Base-by-base conservation (phyloP, 805 yeast species). In the Candida fluviatilis region DNA sequence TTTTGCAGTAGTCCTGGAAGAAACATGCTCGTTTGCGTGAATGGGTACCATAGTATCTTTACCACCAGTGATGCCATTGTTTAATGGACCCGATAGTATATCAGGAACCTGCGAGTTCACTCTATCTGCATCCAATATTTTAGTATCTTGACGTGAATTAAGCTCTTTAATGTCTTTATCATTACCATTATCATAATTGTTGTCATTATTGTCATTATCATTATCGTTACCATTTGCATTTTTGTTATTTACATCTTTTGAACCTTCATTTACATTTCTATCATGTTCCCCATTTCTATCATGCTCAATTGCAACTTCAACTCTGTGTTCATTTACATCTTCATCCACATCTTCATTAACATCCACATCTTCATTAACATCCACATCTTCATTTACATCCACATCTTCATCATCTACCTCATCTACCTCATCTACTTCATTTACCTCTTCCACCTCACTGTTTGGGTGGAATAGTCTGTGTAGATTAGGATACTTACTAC, bases 401-500 rank as follows among this genome's bases (percentile, higher is more conserved):
- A 10, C 24, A 6, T 6, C 10, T 6, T 10, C 10, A 21, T 6
- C 6, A 21, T 26, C 12, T 5, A 7, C 12, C 6, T 24, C 38
- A 10, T 18, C 38, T 10, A 26, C 18, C 4, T 35, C 26, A 5
- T 17, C 25, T 18, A 17, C 14, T 10, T 8, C 18, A 21, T 19
- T 11, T 13, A 13, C 29, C 10, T 21, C 10, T 6, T 21, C 24
- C 6, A 6, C 10, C 10, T 21, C 24, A 21, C 24, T 21, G 8
- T 18, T 15, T 14, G 34, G 27, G 17, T 36, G 31, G n/a, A 46
- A 29, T 12, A 46, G 12, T 17, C 40, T 40, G 14, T 38, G 34
- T 19, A 49, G 28, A 25, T 35, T 39, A 8, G 56, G 56, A 36
- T 43, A 50, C 35, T 40, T 35, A 6, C 35, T 35, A n/a, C 39